Conservation (phyloP, 2,329 filamentous ascomycete genomes). For the Cordyceps javanica region DNA sequence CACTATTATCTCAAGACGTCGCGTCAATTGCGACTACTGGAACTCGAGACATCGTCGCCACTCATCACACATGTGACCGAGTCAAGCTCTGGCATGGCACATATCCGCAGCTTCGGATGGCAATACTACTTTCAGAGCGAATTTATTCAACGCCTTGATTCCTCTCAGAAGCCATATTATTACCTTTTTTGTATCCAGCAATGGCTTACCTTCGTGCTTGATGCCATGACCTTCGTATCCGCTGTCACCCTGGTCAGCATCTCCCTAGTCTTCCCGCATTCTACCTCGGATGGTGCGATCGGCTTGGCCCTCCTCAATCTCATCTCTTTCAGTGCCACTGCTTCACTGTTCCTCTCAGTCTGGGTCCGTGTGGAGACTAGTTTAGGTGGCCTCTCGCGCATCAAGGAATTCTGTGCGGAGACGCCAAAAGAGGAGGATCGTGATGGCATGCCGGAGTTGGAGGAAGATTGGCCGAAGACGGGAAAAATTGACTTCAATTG, state of each 20-base stretch:
- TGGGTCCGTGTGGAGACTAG: conserved; percentile 2
- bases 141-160: conserved; percentile 41
- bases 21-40: conserved; percentile 29
- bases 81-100: conserved; percentile 37
- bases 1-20: conserved; percentile 29
- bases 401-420: neutral
- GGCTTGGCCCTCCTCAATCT: conserved; percentile 16
- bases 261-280: conserved; percentile 24
- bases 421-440: neutral
- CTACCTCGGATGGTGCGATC: conserved; percentile 7
- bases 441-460: neutral
- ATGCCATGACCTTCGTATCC: conserved; percentile 38
- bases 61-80: conserved; percentile 35
- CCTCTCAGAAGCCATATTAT: conserved; percentile 49
- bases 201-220: conserved; percentile 45
- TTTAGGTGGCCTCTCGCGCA: neutral
- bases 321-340: conserved; percentile 21
- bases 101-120: conserved; percentile 50
- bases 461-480: neutral
- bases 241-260: conserved; percentile 39
- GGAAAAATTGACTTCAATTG: conserved; percentile 9
- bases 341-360: neutral
- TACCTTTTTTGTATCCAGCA: conserved; percentile 47
- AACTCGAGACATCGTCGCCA: conserved; percentile 29
- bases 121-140: conserved; percentile 33